Conservation (phyloP, 1,139 yeast genomes). For the Yamadazyma trypodendri region DNA sequence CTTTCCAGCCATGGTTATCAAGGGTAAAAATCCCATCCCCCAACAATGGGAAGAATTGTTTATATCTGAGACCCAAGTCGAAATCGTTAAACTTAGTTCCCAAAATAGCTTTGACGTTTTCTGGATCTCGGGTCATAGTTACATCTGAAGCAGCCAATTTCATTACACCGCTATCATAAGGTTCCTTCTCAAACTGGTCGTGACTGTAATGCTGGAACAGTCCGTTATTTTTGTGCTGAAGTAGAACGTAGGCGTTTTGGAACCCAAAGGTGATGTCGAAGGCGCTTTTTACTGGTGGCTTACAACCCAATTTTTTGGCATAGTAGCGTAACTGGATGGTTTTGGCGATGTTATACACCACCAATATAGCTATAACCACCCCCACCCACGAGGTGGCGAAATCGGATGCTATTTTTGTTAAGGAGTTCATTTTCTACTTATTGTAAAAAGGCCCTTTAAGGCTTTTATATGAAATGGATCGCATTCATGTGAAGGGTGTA, state of each 20-base stretch:
- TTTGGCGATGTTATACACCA: conserved; percentile 9
- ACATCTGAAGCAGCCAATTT: conserved; percentile 7
- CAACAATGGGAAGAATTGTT: conserved; percentile 40
- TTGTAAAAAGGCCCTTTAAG: no score
- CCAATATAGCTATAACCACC: conserved; percentile 2
- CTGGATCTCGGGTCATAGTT: conserved; percentile 28
- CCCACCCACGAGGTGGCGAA: conserved; percentile 6
- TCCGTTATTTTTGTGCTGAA: conserved; percentile 25
- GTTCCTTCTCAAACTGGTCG: conserved; percentile 14
- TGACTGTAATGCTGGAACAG: conserved; percentile 20
- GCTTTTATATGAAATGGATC: no score
- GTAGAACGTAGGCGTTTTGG: conserved; percentile 14
- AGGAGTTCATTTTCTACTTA: no score
- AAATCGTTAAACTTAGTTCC: conserved; percentile 50
- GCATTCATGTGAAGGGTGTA: no score
- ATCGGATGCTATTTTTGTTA: background rate
- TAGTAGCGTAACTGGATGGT: background rate
- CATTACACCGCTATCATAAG: conserved; percentile 7
- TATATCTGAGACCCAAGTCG: conserved; percentile 49
- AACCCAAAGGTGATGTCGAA: conserved; percentile 26
- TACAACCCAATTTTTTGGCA: conserved; percentile 21
- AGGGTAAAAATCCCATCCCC: conserved; percentile 61
- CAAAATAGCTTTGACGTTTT: conserved; percentile 35
- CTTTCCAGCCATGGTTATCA: conserved; percentile 58
- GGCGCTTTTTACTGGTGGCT: conserved; percentile 11